These are phyloP conservation scores for Allantophomopsis lycopodina DNA, from an alignment of 2,329 filamentous ascomycete species.

Conservation along the genomic window DNA sequence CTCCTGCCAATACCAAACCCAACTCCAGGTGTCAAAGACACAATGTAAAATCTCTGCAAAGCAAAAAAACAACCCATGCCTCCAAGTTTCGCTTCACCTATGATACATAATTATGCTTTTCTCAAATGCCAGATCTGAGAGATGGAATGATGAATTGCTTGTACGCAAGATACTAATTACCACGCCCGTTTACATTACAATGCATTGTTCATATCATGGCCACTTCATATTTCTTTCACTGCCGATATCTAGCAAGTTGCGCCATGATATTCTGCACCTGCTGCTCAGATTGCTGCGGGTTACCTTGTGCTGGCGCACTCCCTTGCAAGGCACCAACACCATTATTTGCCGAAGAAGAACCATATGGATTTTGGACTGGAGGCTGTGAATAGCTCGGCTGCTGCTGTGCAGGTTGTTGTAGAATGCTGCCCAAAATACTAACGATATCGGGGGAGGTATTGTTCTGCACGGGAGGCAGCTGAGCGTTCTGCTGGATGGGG, in stretches of 20 bases:
- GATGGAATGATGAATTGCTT: too few relatives aligned
- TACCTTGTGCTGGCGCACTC: constrained; percentile 14
- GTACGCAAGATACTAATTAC: too few relatives aligned
- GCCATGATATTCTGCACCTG: constrained; percentile 64
- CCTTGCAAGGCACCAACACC: constrained; percentile 12
- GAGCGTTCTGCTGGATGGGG: constrained; percentile 3
- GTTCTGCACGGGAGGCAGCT: constrained; percentile 8
- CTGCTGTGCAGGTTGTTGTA: constrained; percentile 15
- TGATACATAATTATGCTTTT: too few relatives aligned
- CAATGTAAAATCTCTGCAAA: too few relatives aligned
- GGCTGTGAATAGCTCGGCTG: constrained; percentile 20
- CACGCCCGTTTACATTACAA: too few relatives aligned
- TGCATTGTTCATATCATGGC: too few relatives aligned
- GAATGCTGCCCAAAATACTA: constrained; percentile 16
- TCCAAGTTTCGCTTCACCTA: too few relatives aligned
- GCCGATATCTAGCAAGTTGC: constrained; percentile 51
- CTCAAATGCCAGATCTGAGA: too few relatives aligned
- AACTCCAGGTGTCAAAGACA: neutral
- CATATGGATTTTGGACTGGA: constrained; percentile 19
- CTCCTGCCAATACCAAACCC: neutral
- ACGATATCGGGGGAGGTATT: constrained; percentile 17
- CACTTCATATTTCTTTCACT: constrained; percentile 19
- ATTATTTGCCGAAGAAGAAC: constrained; percentile 10
- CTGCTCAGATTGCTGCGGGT: constrained; percentile 25
- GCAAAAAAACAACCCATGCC: too few relatives aligned